Percentiles rank a stretch among this genome's conserved stretches.
These are phyloP conservation scores for Rhododendron molle DNA, from an alignment of 148 eudicot genomes.

Conservation along the genomic window DNA sequence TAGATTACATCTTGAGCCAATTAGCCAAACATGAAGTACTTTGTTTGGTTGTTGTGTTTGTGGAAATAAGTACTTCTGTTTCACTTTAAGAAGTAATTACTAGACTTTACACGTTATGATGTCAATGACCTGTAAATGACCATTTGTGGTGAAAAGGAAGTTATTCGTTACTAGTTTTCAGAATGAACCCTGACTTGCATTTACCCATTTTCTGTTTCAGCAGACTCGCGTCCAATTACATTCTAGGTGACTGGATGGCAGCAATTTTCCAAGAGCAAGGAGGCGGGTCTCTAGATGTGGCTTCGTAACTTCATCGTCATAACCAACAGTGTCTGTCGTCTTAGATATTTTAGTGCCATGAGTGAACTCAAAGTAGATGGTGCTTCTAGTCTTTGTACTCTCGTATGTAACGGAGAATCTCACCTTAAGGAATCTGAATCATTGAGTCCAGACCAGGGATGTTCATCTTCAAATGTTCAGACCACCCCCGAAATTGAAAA, in stretches of 20 bases:
- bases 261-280: slow-evolving; percentile 13
- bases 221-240: not conserved
- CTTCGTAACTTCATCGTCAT: not conserved
- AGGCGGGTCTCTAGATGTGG: slow-evolving; percentile 6
- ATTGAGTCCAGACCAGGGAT: not conserved
- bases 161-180: not conserved
- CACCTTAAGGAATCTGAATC: slow-evolving; percentile 16
- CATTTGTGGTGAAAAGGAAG: not conserved
- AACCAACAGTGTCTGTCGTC: slow-evolving; percentile 2
- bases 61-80: not conserved
- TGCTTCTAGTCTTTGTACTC: slow-evolving; percentile 19
- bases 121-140: not conserved
- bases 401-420: slow-evolving; percentile 20
- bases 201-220: not conserved
- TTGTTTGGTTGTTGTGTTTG: not conserved
- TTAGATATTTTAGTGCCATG: slow-evolving; percentile 23
- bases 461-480: slow-evolving; percentile 34
- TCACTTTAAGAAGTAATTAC: not conserved
- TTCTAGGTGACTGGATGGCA: slow-evolving; percentile 15
- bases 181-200: not conserved
- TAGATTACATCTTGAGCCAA: not conserved
- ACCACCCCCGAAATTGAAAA: slow-evolving; percentile 91
- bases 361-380: slow-evolving; percentile 32
- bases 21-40: not conserved
- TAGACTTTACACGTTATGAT: not conserved